Evolutionary conservation across 208 protist species (phyloP), one percentile per base, ranked within the genome.

Genomic region (Phytomonas sp.): DNA sequence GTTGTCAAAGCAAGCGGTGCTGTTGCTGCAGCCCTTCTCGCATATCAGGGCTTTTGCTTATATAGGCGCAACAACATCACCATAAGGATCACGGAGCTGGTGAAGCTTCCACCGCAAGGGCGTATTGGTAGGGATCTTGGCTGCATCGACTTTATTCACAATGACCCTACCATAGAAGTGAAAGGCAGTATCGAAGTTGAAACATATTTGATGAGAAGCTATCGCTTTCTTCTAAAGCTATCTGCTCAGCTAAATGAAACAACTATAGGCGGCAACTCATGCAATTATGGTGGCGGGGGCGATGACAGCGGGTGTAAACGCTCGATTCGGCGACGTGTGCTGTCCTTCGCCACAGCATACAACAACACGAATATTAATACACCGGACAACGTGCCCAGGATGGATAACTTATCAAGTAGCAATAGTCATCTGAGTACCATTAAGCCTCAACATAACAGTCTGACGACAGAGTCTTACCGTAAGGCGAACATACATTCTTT

Each of bases 171-270:
- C 13, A 40, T 82, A 6, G 26, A 66, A 15, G 30, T 88, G 17
- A 60, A 89, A 64, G 87, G 89, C 15, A 84, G 80, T 29, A 85
- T 95, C 51, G 75, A 84, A 65, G 76, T 88, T 53, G 82, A 89
- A 29, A 91, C 85, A 26, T 86, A 79, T 62, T 66, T 91, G 36
- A 90, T 91, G 87, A 78, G 77, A 43, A 91, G 89, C 67, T 94
- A 92, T 62, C 89, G 86, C 31, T 87, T 92, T 62, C 62, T 83
- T 8, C 74, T 94, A 36, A 90, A 89, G 67, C 78, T 94, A 28
- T 65, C 77, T 33, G 89, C 82, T 0, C 74, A 78, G 31, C 20
- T 30, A 0, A 51, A 56, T 37, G 65, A 15, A 20, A 23, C 17
- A 6, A 26, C 46, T 56, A 26, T 56, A 56, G 46, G 46, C 9